Base-by-base conservation (phyloP, 1,139 yeast genomes). In the Oligophagozyma castellii region DNA sequence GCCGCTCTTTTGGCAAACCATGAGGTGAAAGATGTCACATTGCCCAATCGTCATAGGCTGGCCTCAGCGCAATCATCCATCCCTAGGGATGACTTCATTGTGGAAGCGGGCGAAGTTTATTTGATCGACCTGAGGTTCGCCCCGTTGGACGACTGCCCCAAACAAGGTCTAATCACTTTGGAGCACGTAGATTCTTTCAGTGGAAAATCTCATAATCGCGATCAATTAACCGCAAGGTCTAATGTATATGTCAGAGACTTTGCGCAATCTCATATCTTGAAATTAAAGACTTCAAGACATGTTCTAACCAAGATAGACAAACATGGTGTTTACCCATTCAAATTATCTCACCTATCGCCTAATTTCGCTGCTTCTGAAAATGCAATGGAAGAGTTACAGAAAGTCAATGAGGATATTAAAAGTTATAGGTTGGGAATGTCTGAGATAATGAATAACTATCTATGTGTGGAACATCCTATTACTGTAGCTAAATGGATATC, bases 311-410 rank as follows among this genome's bases (percentile, higher is more conserved):
- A 69, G 38, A 68, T 83, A 37, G 94, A 83, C 53, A 71, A 70
- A 40, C 70, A 75, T 46, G 80, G 95, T 14, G 96, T 89, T 23
- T 89, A 70, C 56, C 96, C 98, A 33, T 83, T 89, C 65, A 86
- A 84, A 57, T 63, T 86, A 39, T 61, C 78, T 29, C 74, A 77
- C 52, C 58, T 77, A 29, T 64, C 78, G 11, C 61, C 63, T 14
- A 47, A 56, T 26, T 73, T 75, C 66, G 83, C 86, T 41, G 55
- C 73, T 27, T 54, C 64, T 21, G 49, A 56, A 25, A 49, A 48
- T 16, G 42, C 53, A 3, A 42, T 51, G 23, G 48, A 56, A 21
- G 52, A 52, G 12, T 58, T 56, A 56, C 48, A 58, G 55, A 47
- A 56, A 43, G 59, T 77, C 36, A 62, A 63, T 35, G 55, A 64